A percentile compares a stretch with the other conserved stretches of the same genome.
phyloP scores from a whole-genome alignment of 75 land plant genomes.

The Larix kaempferi region DNA sequence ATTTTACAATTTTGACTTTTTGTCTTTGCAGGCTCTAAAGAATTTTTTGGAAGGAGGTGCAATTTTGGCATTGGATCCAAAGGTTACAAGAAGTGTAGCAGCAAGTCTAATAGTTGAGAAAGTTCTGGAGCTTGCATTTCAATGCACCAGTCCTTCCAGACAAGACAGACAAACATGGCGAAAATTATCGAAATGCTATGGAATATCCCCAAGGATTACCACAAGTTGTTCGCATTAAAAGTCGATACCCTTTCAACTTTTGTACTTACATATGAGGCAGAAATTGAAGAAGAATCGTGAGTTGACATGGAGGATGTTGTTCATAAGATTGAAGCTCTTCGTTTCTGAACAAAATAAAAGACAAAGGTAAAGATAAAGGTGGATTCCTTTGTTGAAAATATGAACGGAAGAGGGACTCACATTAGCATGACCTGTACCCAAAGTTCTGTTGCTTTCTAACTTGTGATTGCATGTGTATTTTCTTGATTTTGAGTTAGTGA shows the following conservation, averaged over 20 bases:
- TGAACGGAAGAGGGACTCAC: background rate
- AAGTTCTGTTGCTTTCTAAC: too few relatives aligned
- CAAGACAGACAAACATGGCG: constrained; percentile 63
- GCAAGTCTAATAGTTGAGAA: constrained; percentile 50
- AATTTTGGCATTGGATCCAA: constrained; percentile 49
- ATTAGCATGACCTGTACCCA: too few relatives aligned
- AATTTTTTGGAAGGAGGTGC: constrained; percentile 47
- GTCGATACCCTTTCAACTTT: background rate
- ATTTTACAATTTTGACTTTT: background rate
- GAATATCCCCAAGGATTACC: constrained; percentile 78
- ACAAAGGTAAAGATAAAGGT: background rate
- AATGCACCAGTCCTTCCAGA: constrained; percentile 62
- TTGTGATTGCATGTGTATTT: too few relatives aligned
- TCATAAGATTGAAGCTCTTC: constrained; percentile 10
- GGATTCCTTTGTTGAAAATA: background rate
- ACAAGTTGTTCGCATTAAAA: constrained; percentile 14
- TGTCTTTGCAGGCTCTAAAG: constrained; percentile 54
- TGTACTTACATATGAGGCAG: background rate
- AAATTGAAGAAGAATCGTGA: constrained; percentile 1
- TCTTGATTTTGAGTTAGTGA: too few relatives aligned
- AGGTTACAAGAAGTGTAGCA: constrained; percentile 27
- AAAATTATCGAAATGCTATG: constrained; percentile 70
- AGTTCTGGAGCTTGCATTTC: constrained; percentile 60
- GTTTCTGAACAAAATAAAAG: background rate
- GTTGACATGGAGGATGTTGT: background rate